Evolutionary conservation across 192 early-diverging fungal genomes (phyloP).

Genomic region (Kappamyces sp.): DNA sequence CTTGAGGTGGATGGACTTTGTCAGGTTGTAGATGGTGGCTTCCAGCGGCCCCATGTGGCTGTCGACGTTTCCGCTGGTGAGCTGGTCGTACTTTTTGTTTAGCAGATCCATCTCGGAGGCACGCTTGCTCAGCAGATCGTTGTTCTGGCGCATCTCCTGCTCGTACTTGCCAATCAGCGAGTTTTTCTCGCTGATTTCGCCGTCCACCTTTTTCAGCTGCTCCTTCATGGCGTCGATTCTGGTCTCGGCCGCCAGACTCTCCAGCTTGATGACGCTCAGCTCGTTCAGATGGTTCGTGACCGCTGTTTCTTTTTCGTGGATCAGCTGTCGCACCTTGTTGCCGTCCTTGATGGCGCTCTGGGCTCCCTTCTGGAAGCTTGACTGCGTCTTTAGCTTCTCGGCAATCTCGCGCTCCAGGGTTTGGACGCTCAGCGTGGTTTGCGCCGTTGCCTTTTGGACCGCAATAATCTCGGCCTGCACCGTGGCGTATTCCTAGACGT

Average conservation of each 20-base stretch:
- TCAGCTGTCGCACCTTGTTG: slow-evolving; percentile 33
- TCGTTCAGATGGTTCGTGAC: slow-evolving; percentile 51
- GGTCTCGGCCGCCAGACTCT: slow-evolving; percentile 31
- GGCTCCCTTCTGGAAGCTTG: slow-evolving; percentile 47
- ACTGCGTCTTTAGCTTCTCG: slow-evolving; percentile 48
- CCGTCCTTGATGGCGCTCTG: slow-evolving; percentile 36
- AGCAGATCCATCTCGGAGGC: slow-evolving; percentile 54
- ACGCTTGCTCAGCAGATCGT: slow-evolving; percentile 55
- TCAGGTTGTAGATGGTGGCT: slow-evolving; percentile 59
- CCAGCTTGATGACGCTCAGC: slow-evolving; percentile 37
- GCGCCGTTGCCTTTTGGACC: slow-evolving; percentile 35
- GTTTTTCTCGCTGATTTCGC: slow-evolving; percentile 43
- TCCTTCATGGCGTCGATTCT: slow-evolving; percentile 33
- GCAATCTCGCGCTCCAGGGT: slow-evolving; percentile 48
- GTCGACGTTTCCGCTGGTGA: slow-evolving; percentile 33
- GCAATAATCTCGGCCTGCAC: slow-evolving; percentile 43
- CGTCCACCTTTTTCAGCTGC: slow-evolving; percentile 29
- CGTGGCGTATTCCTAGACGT: slow-evolving; percentile 36
- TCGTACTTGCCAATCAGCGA: slow-evolving; percentile 56
- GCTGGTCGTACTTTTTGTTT: slow-evolving; percentile 56
- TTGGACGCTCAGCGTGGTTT: slow-evolving; percentile 22
- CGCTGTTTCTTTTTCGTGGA: slow-evolving; percentile 53
- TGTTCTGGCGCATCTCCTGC: slow-evolving; percentile 47
- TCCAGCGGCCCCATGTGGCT: slow-evolving; percentile 54
- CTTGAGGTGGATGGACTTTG: slow-evolving; percentile 41